Evolutionary conservation across 495 filamentous ascomycete species (phyloP), one percentile per base, ranked within the genome.

Genomic region (Hypoxylon fragiforme): DNA sequence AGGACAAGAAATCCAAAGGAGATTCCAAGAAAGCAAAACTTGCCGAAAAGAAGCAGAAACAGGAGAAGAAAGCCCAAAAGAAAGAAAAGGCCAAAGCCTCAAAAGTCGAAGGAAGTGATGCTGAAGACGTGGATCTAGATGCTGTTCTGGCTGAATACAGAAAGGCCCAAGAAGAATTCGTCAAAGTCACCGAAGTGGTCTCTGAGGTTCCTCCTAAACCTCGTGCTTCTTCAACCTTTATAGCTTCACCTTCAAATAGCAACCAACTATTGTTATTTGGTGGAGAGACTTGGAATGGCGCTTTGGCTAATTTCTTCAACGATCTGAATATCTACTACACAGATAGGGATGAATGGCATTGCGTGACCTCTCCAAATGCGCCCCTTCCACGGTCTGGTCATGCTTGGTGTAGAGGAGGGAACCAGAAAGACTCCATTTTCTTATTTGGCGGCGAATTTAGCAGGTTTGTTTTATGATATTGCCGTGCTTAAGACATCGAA

Each of bases 211-310:
- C 94, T 37, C 94, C 92, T 1, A 81, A 84, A 15, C 80, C 91
- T 12, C 82, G 94, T 8, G 81, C 87, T 3, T 91, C 90, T 15
- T 78, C 89, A 1, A 91, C 89, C 0, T 71, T 97, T 26, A 76
- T 96, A 18, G 89, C 87, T 18, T 92, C 88, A 16, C 94, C 94
- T 1, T 81, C 85, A 7, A 94, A 92, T 70, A 79, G 79, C 47
- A 94, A 90, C 69, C 91, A 97, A 68, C 73, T 98, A n/a, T 83
- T 97, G 45, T 70, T 97, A 20, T 98, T 91, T 68, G 94, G 91
- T 9, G 94, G 94, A 67, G 81, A 86, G 68, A 82, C 79, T 28
- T 85, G 82, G 71, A 84, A 85, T 63, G 82, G 82, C 20, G 76
- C 82, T 8, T 65, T 84, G 21, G 82, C 82, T 2, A 80, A 68